Base-by-base conservation (phyloP, 2,329 filamentous ascomycete genomes). In the Amphichorda felina region DNA sequence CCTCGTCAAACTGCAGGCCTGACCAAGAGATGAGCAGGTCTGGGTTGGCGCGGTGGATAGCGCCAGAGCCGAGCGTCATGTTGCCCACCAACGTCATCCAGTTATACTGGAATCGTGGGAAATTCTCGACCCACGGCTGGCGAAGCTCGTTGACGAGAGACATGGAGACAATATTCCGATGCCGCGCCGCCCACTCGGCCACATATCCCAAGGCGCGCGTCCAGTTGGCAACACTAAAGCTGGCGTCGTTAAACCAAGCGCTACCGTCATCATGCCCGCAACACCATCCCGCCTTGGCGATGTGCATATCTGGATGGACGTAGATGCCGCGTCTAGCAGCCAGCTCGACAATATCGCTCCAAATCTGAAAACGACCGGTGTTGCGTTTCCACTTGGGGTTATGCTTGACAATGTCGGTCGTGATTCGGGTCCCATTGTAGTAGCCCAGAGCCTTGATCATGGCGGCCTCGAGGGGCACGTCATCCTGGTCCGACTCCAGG, bases 61-160 rank as follows among this genome's bases (percentile, higher is more conserved):
- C 57, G 21, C 56, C 49, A 4, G 67, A 59, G 25, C 66, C 70
- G 14, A 62, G 56, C 27, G 61, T 55, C 39, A 64, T 54, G 45
- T 65, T 64, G n/a, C 49, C 50, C 50, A 73, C 72, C 66, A 70
- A 72, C 26, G 56, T 54, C 21, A 59, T 51, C 70, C 70, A 75
- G 50, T 66, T 68, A 56, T 75, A 74, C 25, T 38, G 28, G 39
- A 43, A 41, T 24, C 33, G n/a, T 62, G 44, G 39, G 55, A 59
- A 5, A 54, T 41, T 22, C 16, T 37, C 28, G 11, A 21, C 25
- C 41, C 41, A 43, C 11, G 41, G 41, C 34, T 41, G 41, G n/a
- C 41, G 39, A 16, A 37, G 41, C 39, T 43, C 41, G 33, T 43
- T 43, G 38, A 43, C 38, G 11, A 43, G 41, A 13, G 38, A 30